Evolutionary conservation across 1,139 yeast species (phyloP).

Genomic region (Kodamaea plutei): DNA sequence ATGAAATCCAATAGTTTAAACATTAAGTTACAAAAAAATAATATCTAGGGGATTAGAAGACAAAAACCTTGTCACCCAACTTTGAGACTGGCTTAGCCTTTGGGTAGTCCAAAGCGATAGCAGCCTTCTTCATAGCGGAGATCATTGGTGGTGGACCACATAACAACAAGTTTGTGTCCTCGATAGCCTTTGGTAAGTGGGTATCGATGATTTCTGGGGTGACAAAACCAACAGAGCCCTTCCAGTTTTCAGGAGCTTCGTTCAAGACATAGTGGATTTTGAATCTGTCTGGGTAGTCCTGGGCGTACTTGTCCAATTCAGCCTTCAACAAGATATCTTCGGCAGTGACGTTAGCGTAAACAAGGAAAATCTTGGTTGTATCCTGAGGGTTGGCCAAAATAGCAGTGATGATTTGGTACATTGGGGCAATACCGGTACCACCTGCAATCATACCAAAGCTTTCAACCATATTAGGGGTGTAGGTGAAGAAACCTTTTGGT

Average conservation of each 20-base stretch:
- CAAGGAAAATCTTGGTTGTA: constrained; percentile 63
- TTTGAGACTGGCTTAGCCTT: constrained; percentile 91
- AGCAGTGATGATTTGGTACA: constrained; percentile 83
- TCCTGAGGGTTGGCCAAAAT: constrained; percentile 74
- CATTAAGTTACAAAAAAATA: too few species aligned
- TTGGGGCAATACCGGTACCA: constrained; percentile 91
- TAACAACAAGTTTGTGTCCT: constrained; percentile 67
- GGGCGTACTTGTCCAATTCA: constrained; percentile 70
- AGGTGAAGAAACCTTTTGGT: constrained; percentile 89
- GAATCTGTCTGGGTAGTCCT: constrained; percentile 61
- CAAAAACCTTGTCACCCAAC: constrained; percentile 89
- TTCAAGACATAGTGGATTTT: constrained; percentile 67
- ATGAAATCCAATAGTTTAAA: too few species aligned
- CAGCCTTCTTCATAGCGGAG: constrained; percentile 75
- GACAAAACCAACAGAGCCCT: constrained; percentile 78
- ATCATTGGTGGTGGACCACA: constrained; percentile 97
- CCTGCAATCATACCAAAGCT: constrained; percentile 89
- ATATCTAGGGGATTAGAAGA: too few species aligned
- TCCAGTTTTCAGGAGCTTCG: constrained; percentile 75
- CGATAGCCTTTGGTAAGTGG: constrained; percentile 60
- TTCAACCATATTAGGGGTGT: constrained; percentile 74
- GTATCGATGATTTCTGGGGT: constrained; percentile 70
- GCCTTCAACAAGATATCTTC: constrained; percentile 76
- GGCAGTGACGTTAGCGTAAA: constrained; percentile 76
- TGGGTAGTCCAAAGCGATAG: constrained; percentile 69